Percentiles rank a stretch among this genome's conserved stretches.
Conservation (phyloP, 2,329 filamentous ascomycete genomes). For the Colletotrichum eremochloae region DNA sequence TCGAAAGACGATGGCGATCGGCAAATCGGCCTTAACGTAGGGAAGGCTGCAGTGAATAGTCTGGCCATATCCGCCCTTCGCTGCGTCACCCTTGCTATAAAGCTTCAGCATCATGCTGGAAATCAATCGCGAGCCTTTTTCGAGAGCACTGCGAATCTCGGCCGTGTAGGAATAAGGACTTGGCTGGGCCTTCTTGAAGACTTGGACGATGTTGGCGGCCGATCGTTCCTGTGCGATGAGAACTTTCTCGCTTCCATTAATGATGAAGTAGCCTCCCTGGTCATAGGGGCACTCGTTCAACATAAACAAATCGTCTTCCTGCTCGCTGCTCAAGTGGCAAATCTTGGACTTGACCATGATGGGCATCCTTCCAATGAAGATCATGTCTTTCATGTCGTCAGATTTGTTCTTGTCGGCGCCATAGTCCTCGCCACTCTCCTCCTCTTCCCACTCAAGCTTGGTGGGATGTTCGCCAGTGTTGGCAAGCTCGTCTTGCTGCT, state of each 20-base stretch:
- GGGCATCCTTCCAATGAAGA: constrained; percentile 95
- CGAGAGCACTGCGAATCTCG: constrained; percentile 95
- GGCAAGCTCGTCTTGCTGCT: constrained; percentile 68
- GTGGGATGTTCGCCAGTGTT: constrained; percentile 70
- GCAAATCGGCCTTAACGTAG: constrained; percentile 93
- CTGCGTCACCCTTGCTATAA: constrained; percentile 84
- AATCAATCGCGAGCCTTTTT: constrained; percentile 95
- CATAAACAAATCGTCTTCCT: constrained; percentile 87
- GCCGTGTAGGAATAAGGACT: constrained; percentile 93
- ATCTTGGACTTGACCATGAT: constrained; percentile 99
- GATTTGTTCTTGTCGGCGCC: constrained; percentile 65
- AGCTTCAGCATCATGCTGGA: constrained; percentile 94
- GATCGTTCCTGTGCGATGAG: constrained; percentile 97
- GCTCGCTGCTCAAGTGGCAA: constrained; percentile 87
- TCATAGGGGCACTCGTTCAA: constrained; percentile 98
- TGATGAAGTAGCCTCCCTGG: constrained; percentile 98
- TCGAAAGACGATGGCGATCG: constrained; percentile 95
- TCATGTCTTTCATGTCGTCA: constrained; percentile 74
- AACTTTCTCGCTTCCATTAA: constrained; percentile 99
- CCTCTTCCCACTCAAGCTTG: constrained; percentile 72
- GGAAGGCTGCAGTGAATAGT: constrained; percentile 92
- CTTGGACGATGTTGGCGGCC: constrained; percentile 98
- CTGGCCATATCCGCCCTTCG: constrained; percentile 85
- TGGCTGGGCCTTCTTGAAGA: constrained; percentile 97
- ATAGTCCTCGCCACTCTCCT: constrained; percentile 64